Evolutionary conservation across 768 basidiomycete species (phyloP), one percentile per base, ranked within the genome.

Genomic region (Chalciporus piperatus): DNA sequence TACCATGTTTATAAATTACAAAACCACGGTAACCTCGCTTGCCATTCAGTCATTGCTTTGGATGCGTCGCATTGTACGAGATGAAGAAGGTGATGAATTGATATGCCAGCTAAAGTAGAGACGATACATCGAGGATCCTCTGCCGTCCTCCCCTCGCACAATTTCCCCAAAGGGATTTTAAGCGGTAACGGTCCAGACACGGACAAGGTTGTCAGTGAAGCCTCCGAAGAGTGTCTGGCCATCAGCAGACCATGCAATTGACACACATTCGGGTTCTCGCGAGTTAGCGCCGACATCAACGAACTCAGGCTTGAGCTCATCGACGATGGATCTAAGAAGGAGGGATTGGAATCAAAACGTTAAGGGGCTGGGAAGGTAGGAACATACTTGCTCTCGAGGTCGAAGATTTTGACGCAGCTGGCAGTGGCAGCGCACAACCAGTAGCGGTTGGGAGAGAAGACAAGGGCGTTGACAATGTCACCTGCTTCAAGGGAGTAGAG

Each of bases 401-500:
- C 97, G 69, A 98, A 99, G 74, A 99, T 98, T 79, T 98, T 98
- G 76, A 98, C 90, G 70, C 91, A 93, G 71, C 87, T 92, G 57
- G 92, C 83, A 58, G 97, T 98, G 58, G 97, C 97, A 63, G 97
- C 97, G 70, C 97, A 99, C 59, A 99, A 79, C 97, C 97, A 99
- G 89, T 99, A 99, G 52, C 96, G 88, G 83, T 99, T 99, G 54
- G 97, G 97, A 14, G 92, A 95, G 83, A 99, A 99, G 71, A 98
- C 97, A 60, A 99, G 89, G 55, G 97, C 94, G 70, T 99, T 98
- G 83, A 99, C 95, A 61, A 94, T 78, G 71, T 99, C 92, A 54
- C 95, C 95, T 43, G 97, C 97, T 74, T 99, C 97, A 53, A 99
- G 88, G 48, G 94, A 98, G 83, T 99, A 99, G 66, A 99, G 86